phyloP scores from a whole-genome alignment of 352 stramenopile genomes.

The Globisporangium mamillatum region DNA sequence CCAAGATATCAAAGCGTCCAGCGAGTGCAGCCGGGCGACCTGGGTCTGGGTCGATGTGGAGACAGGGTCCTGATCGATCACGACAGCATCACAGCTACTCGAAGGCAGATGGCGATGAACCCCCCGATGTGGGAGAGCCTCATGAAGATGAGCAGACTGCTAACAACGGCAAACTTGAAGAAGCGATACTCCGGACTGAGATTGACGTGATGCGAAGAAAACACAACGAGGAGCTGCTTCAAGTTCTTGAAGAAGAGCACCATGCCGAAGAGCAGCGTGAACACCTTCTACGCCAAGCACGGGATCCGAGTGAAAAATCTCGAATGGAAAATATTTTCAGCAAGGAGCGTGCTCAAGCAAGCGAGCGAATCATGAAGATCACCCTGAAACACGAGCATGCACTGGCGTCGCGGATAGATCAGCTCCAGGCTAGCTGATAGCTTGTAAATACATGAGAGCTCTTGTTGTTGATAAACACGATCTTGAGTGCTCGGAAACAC shows the following conservation, averaged over 20 bases:
- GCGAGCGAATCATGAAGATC: conserved; percentile 80
- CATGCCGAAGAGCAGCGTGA: conserved; percentile 80
- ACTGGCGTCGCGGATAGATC: conserved; percentile 36
- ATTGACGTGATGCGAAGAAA: conserved; percentile 53
- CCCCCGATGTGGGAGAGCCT: conserved; percentile 17
- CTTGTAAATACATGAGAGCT: background rate
- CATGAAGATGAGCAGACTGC: background rate
- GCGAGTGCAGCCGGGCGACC: conserved; percentile 34
- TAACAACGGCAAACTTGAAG: conserved; percentile 13
- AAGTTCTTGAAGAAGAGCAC: conserved; percentile 74
- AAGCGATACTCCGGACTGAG: conserved; percentile 26
- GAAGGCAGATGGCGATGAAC: conserved; percentile 2
- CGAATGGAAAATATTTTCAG: conserved; percentile 73
- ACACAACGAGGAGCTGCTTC: conserved; percentile 74
- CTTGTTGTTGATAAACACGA: background rate
- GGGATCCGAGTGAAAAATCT: conserved; percentile 30
- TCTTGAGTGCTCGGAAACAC: background rate
- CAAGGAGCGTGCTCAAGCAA: conserved; percentile 62
- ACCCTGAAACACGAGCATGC: conserved; percentile 67
- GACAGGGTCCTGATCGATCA: background rate
- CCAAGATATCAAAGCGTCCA: conserved; percentile 23
- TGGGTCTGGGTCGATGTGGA: conserved; percentile 16
- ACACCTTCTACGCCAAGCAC: conserved; percentile 47
- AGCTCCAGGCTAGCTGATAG: conserved; percentile 11
- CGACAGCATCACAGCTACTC: conserved; percentile 4